These are phyloP conservation scores for Kodamaea nitidulidarum DNA, from an alignment of 805 yeast genomes.

Conservation along the genomic window DNA sequence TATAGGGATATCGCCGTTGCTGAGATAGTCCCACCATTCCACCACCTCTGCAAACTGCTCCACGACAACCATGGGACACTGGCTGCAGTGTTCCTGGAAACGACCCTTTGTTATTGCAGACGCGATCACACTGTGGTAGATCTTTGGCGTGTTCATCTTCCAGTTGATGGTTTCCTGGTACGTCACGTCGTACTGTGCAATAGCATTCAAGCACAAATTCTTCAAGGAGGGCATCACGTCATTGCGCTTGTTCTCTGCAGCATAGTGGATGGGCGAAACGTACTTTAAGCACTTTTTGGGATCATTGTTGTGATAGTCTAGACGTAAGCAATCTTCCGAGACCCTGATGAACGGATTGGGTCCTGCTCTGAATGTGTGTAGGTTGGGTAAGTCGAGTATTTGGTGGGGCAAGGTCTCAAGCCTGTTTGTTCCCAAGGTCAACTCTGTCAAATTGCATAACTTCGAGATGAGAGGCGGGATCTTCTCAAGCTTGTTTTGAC, in stretches of 20 bases:
- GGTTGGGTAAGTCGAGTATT: conserved; percentile 41
- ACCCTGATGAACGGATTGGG: conserved; percentile 45
- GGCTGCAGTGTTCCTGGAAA: conserved; percentile 50
- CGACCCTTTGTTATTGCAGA: conserved; percentile 51
- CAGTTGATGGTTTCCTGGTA: conserved; percentile 51
- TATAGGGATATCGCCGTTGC: conserved; percentile 48
- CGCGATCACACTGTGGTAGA: conserved; percentile 44
- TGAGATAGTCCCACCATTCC: conserved; percentile 67
- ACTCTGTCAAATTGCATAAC: conserved; percentile 38
- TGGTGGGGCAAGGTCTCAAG: conserved; percentile 50
- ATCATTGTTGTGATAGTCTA: conserved; percentile 14
- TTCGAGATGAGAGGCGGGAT: conserved; percentile 19
- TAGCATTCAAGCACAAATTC: conserved; percentile 44
- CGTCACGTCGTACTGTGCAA: conserved; percentile 51
- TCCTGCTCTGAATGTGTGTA: conserved; percentile 48
- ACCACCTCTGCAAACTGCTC: conserved; percentile 56
- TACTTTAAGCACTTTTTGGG: conserved; percentile 22
- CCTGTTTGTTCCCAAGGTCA: conserved; percentile 51
- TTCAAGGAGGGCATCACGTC: conserved; percentile 42
- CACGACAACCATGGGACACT: conserved; percentile 45
- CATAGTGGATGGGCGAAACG: conserved; percentile 27
- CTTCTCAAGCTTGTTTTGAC: conserved; percentile 38
- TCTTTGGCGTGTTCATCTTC: conserved; percentile 45
- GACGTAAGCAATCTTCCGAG: conserved; percentile 22
- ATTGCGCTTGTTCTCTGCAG: conserved; percentile 11